Evolutionary conservation across 352 stramenopile species (phyloP).

Genomic region (Pythium rhizo-oryzae): DNA sequence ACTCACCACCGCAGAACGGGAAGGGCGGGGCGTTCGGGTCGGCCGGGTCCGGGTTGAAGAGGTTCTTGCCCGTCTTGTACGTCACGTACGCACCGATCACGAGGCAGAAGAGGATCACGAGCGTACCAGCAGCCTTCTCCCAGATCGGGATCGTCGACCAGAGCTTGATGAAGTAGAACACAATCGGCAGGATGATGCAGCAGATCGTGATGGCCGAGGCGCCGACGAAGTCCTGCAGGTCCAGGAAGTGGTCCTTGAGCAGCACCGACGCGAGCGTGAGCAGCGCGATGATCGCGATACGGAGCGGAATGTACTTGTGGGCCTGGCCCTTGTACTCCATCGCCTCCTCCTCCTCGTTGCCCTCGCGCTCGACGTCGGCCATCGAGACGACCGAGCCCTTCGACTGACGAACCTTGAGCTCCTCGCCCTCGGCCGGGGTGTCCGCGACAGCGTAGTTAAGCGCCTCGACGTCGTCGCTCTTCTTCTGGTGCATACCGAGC

Average conservation of each 20-base stretch:
- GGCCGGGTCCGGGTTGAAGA: conserved; percentile 34
- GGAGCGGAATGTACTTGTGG: conserved; percentile 50
- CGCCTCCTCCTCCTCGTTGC: conserved; percentile 36
- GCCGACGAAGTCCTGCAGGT: conserved; percentile 54
- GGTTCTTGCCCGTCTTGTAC: conserved; percentile 47
- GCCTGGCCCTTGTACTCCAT: conserved; percentile 48
- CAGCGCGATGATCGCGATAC: conserved; percentile 51
- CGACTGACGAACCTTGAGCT: conserved; percentile 20
- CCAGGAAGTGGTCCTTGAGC: conserved; percentile 50
- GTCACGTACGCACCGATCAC: conserved; percentile 49
- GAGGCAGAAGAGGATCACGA: conserved; percentile 47
- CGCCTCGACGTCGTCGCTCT: conserved; percentile 3
- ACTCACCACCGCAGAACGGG: conserved; percentile 56
- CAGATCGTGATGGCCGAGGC: conserved; percentile 53
- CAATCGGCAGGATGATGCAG: too few species aligned
- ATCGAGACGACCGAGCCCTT: conserved; percentile 38
- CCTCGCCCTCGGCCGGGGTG: background rate
- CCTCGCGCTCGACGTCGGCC: conserved; percentile 37
- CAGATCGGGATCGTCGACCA: conserved; percentile 39
- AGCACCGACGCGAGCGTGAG: conserved; percentile 37
- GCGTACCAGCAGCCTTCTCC: conserved; percentile 38
- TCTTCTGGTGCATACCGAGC: conserved; percentile 47
- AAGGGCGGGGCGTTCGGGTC: conserved; percentile 33
- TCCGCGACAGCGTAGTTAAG: background rate
- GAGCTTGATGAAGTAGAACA: conserved; percentile 71